phyloP scores from a whole-genome alignment of 495 filamentous ascomycete species.

The Bathelium albidoporum region DNA sequence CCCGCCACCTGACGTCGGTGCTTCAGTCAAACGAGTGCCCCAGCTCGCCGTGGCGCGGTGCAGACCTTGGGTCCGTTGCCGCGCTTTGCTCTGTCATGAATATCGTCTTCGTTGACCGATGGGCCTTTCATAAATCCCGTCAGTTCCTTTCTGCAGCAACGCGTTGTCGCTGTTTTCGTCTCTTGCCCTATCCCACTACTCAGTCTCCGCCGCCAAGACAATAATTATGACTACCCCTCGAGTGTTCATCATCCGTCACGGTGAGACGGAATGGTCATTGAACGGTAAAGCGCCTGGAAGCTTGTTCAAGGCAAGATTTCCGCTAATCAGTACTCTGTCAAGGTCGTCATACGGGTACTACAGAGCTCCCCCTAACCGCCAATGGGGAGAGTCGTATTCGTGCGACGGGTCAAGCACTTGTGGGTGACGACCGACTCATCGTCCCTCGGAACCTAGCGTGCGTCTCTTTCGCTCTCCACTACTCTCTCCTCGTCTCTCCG shows the following conservation, averaged over 20 bases:
- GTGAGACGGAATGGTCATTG: constrained; percentile 95
- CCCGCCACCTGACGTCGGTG: background rate
- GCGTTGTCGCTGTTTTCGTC: background rate
- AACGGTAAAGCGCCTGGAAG: constrained; percentile 41
- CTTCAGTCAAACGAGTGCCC: background rate
- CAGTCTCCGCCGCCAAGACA: background rate
- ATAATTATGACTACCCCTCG: constrained; percentile 53
- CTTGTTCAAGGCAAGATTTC: background rate
- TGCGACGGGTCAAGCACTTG: constrained; percentile 70
- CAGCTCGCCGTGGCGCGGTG: background rate
- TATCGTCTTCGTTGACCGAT: background rate
- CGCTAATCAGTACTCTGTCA: background rate
- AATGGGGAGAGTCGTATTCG: constrained; percentile 78
- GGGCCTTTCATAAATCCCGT: background rate
- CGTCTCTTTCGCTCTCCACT: constrained; percentile 41
- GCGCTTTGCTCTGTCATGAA: background rate
- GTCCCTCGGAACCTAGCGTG: constrained; percentile 71
- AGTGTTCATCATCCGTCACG: constrained; percentile 87
- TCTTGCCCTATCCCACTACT: background rate
- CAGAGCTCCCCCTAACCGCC: constrained; percentile 75
- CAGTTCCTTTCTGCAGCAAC: background rate
- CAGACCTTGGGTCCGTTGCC: background rate
- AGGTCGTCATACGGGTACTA: constrained; percentile 68
- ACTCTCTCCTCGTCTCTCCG: background rate
- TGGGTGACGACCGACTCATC: constrained; percentile 78